These are phyloP conservation scores for Pichia sp. DNA, from an alignment of 1,139 yeast species.

Conservation along the genomic window DNA sequence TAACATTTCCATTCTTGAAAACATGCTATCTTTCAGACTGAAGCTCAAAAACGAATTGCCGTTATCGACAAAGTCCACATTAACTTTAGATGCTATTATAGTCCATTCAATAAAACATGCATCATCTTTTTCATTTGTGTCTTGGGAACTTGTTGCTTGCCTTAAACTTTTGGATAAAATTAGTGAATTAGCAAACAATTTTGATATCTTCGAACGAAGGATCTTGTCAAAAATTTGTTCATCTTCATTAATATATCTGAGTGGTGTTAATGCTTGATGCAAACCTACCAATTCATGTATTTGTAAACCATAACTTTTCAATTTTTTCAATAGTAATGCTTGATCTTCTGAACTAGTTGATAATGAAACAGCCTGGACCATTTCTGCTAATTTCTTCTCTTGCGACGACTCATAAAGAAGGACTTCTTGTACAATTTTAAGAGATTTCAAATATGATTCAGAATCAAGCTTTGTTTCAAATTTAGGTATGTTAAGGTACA, in stretches of 20 bases:
- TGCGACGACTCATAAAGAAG: constrained; percentile 61
- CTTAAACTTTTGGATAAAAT: constrained; percentile 40
- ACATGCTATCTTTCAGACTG: constrained; percentile 57
- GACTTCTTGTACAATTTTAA: constrained; percentile 57
- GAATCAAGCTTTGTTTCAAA: constrained; percentile 69
- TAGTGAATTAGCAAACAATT: constrained; percentile 60
- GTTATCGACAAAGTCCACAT: constrained; percentile 67
- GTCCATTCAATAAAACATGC: constrained; percentile 15
- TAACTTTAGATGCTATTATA: constrained; percentile 77
- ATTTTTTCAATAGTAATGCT: constrained; percentile 45
- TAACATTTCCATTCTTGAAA: constrained; percentile 51
- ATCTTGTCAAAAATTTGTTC: constrained; percentile 28
- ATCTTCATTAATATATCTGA: constrained; percentile 26
- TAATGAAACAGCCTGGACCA: constrained; percentile 41
- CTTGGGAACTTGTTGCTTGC: constrained; percentile 3
- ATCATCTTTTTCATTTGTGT: constrained; percentile 27
- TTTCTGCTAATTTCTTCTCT: constrained; percentile 48
- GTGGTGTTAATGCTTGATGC: constrained; percentile 39
- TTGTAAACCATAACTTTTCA: constrained; percentile 36
- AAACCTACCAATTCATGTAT: constrained; percentile 34
- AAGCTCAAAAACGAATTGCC: constrained; percentile 49
- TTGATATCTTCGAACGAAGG: constrained; percentile 21
- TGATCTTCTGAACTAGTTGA: constrained; percentile 65
- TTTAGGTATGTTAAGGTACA: constrained; percentile 61
- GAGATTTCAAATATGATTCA: constrained; percentile 61